Percentiles rank a stretch among this genome's conserved stretches.
phyloP scores from a whole-genome alignment of 2,329 filamentous ascomycete species.

The Colletotrichum sp. region DNA sequence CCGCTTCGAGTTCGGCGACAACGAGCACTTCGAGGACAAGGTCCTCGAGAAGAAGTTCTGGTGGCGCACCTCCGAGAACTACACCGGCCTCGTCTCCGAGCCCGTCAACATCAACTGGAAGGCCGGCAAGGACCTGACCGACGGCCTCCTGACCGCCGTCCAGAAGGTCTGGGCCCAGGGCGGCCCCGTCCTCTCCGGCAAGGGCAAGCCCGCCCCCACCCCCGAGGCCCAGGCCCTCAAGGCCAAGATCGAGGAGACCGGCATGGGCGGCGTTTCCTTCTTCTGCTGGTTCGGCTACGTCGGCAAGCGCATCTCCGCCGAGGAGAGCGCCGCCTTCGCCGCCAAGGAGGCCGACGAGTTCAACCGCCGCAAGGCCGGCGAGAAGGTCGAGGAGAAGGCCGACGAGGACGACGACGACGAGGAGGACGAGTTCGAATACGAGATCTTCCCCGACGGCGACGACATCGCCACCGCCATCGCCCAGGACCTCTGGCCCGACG shows the following conservation, averaged over 20 bases:
- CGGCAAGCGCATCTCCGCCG: slow-evolving; percentile 71
- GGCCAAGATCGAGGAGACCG: slow-evolving; percentile 62
- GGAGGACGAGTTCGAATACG: slow-evolving; percentile 70
- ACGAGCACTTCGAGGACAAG: slow-evolving; percentile 81
- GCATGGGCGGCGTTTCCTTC: slow-evolving; percentile 75
- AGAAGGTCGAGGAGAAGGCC: slow-evolving; percentile 48
- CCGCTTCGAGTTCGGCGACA: slow-evolving; percentile 79
- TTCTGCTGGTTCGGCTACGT: slow-evolving; percentile 89
- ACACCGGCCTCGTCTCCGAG: slow-evolving; percentile 82
- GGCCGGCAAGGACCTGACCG: slow-evolving; percentile 81
- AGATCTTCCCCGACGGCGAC: slow-evolving; percentile 89
- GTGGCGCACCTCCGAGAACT: slow-evolving; percentile 74
- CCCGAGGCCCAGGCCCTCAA: slow-evolving; percentile 55
- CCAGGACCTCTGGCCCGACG: slow-evolving; percentile 88
- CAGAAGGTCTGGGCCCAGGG: slow-evolving; percentile 67
- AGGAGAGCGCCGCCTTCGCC: slow-evolving; percentile 69
- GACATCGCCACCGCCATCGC: slow-evolving; percentile 80
- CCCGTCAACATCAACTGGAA: slow-evolving; percentile 91
- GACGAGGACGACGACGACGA: slow-evolving; percentile 62
- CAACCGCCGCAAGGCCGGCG: slow-evolving; percentile 51
- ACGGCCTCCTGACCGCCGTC: slow-evolving; percentile 78
- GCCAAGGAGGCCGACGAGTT: slow-evolving; percentile 66
- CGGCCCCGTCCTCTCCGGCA: slow-evolving; percentile 38
- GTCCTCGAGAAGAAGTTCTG: slow-evolving; percentile 91
- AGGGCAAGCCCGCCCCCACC: slow-evolving; percentile 40